Evolutionary conservation across 2,329 filamentous ascomycete genomes (phyloP).

Genomic region (Chrysoporthe deuterocubensis): DNA sequence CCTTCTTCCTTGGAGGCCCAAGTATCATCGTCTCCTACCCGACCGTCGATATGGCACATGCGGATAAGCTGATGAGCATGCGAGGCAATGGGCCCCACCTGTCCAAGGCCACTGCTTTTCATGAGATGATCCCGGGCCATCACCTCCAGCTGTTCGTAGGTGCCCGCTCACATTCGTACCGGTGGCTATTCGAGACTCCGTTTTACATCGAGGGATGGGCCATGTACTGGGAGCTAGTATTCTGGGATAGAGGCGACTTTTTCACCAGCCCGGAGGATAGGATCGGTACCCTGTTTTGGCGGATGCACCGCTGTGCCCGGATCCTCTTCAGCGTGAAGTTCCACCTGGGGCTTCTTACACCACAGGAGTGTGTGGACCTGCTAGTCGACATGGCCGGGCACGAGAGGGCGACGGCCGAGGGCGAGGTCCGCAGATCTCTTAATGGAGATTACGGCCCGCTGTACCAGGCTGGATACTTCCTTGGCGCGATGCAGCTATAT

Average conservation of each 20-base stretch:
- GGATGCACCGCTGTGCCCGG: slow-evolving; percentile 64
- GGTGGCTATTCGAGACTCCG: slow-evolving; percentile 57
- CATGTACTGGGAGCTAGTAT: slow-evolving; percentile 64
- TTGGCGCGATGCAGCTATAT: slow-evolving; percentile 61
- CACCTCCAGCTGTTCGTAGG: slow-evolving; percentile 57
- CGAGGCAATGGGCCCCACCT: slow-evolving; percentile 63
- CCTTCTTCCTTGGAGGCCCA: slow-evolving; percentile 63
- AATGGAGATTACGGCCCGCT: slow-evolving; percentile 60
- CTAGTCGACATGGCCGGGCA: slow-evolving; percentile 61
- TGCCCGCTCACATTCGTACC: slow-evolving; percentile 51
- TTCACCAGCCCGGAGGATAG: slow-evolving; percentile 53
- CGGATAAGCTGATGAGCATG: slow-evolving; percentile 62
- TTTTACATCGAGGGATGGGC: slow-evolving; percentile 67
- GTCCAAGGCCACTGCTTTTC: slow-evolving; percentile 61
- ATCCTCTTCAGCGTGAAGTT: slow-evolving; percentile 63
- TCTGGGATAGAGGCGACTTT: slow-evolving; percentile 60
- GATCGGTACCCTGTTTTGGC: slow-evolving; percentile 64
- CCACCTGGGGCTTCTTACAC: slow-evolving; percentile 58
- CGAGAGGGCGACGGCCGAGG: slow-evolving; percentile 62
- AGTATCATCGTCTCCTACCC: slow-evolving; percentile 61
- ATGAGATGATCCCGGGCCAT: slow-evolving; percentile 65
- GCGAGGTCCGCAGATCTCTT: slow-evolving; percentile 61
- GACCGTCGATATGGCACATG: slow-evolving; percentile 54
- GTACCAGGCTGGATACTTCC: slow-evolving; percentile 64
- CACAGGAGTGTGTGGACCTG: slow-evolving; percentile 59